phyloP scores from a whole-genome alignment of 768 basidiomycete species.

The Phaeolepiota aurea region DNA sequence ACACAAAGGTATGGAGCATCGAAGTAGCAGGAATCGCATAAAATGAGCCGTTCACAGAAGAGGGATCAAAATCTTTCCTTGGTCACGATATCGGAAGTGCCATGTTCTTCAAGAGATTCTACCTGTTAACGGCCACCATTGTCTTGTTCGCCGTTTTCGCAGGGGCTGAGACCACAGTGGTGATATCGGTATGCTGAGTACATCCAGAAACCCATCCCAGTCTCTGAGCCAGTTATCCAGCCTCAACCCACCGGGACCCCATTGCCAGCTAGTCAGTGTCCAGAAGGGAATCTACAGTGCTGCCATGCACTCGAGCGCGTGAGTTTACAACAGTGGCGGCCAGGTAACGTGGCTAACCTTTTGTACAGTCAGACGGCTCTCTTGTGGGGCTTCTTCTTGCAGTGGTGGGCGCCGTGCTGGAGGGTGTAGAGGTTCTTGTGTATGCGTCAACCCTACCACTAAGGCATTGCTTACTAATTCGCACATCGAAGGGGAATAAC shows the following conservation, averaged over 20 bases:
- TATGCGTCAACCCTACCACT: conserved; percentile 6
- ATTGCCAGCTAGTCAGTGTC: conserved; percentile 14
- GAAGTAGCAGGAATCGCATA: not conserved
- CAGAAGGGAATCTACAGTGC: conserved; percentile 14
- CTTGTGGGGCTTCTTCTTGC: conserved; percentile 15
- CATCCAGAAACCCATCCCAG: not conserved
- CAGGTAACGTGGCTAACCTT: not conserved
- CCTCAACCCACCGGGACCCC: conserved; percentile 9
- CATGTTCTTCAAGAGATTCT: not conserved
- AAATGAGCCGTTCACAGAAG: not conserved
- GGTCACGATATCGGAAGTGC: too few relatives aligned
- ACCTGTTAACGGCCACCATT: not conserved
- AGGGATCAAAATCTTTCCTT: not conserved
- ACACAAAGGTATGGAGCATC: not conserved
- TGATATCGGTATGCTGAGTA: not conserved
- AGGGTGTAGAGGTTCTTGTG: conserved; percentile 19
- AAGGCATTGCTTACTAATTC: not conserved
- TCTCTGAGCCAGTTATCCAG: conserved; percentile 5
- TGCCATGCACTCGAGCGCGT: conserved; percentile 17
- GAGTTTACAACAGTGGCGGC: not conserved
- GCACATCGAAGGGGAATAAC: conserved; percentile 12
- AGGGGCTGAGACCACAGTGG: not conserved
- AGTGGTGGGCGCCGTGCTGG: conserved; percentile 14
- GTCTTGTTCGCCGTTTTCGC: not conserved
- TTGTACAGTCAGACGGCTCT: conserved; percentile 13